phyloP scores from a whole-genome alignment of 192 early-diverging fungal species.

The Haplosporangium gracile region DNA sequence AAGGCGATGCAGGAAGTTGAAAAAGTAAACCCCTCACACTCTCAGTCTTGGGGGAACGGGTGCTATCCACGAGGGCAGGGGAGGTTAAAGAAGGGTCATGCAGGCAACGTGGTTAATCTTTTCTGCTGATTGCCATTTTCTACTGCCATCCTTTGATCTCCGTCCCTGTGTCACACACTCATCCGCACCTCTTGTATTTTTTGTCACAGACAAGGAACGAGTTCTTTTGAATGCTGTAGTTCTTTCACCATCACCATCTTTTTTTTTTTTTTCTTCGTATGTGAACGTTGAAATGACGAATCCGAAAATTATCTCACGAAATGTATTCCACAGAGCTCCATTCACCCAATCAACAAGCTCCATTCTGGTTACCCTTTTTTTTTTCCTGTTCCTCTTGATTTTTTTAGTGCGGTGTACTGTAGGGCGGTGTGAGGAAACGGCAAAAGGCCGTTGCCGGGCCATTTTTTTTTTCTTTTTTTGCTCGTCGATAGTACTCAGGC shows the following conservation, averaged over 20 bases:
- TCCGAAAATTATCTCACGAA: not conserved
- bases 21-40: not conserved
- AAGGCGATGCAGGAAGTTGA: not conserved
- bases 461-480: not conserved
- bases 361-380: constrained; percentile 1
- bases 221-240: not conserved
- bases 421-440: not conserved
- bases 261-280: constrained; percentile 7
- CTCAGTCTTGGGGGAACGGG: too few species aligned
- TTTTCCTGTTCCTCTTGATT: not conserved
- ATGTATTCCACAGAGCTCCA: not conserved
- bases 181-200: not conserved
- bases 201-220: not conserved
- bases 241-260: not conserved
- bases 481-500: not conserved
- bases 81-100: too few species aligned
- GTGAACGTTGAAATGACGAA: not conserved
- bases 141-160: not conserved
- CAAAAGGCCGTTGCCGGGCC: constrained; percentile 6
- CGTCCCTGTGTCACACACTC: not conserved
- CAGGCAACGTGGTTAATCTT: not conserved
- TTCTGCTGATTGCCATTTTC: not conserved
- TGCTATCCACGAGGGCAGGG: not conserved
- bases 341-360: not conserved
- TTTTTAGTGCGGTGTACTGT: not conserved